Evolutionary conservation across 2,329 filamentous ascomycete genomes (phyloP).

Genomic region (Fusarium citri): DNA sequence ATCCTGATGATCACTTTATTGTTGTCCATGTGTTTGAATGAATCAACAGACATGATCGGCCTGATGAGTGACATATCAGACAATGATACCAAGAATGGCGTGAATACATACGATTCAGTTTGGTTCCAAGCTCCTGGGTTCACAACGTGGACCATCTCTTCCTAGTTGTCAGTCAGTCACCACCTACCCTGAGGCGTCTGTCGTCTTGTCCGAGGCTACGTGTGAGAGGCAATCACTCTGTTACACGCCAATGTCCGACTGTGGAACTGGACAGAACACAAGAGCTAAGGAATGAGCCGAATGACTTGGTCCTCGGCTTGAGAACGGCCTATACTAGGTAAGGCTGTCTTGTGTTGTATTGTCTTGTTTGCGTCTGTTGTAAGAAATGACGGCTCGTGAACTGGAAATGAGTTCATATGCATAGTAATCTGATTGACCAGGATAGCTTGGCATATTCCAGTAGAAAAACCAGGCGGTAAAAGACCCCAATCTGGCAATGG

Average conservation of each 20-base stretch:
- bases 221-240: constrained; percentile 36
- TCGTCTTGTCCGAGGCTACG: neutral
- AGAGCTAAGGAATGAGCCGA: constrained; percentile 11
- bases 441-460: constrained; percentile 3
- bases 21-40: neutral
- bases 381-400: neutral
- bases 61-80: constrained; percentile 3
- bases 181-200: constrained; percentile 4
- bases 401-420: constrained; percentile 1
- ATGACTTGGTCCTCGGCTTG: neutral
- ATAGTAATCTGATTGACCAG: constrained; percentile 1
- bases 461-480: neutral
- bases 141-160: neutral
- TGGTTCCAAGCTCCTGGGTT: constrained; percentile 25
- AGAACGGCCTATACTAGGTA: neutral
- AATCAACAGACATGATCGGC: neutral
- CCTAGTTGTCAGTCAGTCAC: neutral
- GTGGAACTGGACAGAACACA: constrained; percentile 26
- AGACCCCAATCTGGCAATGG: neutral
- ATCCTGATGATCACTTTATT: constrained; percentile 12
- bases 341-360: neutral
- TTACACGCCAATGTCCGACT: constrained; percentile 37
- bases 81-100: neutral
- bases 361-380: neutral
- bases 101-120: neutral